Percentiles rank a stretch among this genome's conserved stretches.
phyloP scores from a whole-genome alignment of 306 rosid genomes.

The Gastrolobium villosum region DNA sequence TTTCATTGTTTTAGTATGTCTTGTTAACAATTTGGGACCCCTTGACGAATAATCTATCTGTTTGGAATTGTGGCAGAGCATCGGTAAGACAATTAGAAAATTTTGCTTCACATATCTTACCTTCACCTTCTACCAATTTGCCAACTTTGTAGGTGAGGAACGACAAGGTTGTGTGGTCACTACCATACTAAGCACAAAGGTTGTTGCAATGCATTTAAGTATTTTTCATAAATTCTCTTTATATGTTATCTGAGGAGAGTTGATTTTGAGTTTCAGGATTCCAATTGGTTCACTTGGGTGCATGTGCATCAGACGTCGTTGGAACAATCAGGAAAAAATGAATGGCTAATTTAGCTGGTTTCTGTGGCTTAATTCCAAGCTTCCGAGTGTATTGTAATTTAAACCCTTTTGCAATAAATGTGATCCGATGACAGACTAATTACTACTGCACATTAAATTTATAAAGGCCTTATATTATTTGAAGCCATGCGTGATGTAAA shows the following conservation, averaged over 20 bases:
- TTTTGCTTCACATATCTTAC: constrained; percentile 8
- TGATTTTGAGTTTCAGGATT: constrained; percentile 63
- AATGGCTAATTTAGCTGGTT: constrained; percentile 53
- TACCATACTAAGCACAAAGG: constrained; percentile 51
- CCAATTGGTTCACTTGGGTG: constrained; percentile 62
- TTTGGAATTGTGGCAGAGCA: not conserved
- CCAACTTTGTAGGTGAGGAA: constrained; percentile 49
- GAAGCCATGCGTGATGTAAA: constrained; percentile 32
- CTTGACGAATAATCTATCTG: not conserved
- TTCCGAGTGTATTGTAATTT: constrained; percentile 35
- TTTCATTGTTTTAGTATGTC: not conserved
- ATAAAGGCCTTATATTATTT: constrained; percentile 10
- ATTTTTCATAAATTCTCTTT: constrained; percentile 3
- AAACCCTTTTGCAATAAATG: constrained; percentile 53
- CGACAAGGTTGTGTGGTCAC: constrained; percentile 52
- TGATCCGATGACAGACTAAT: constrained; percentile 20
- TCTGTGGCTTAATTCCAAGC: constrained; percentile 1
- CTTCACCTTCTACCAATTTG: constrained; percentile 2
- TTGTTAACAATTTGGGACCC: constrained; percentile 5
- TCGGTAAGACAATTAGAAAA: constrained; percentile 8
- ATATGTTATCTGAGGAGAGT: constrained; percentile 45
- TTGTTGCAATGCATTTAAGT: constrained; percentile 41
- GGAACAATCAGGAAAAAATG: constrained; percentile 52
- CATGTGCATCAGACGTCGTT: constrained; percentile 75
- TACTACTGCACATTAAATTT: constrained; percentile 32